phyloP scores from a whole-genome alignment of 768 basidiomycete genomes.

The Mycena filopes region DNA sequence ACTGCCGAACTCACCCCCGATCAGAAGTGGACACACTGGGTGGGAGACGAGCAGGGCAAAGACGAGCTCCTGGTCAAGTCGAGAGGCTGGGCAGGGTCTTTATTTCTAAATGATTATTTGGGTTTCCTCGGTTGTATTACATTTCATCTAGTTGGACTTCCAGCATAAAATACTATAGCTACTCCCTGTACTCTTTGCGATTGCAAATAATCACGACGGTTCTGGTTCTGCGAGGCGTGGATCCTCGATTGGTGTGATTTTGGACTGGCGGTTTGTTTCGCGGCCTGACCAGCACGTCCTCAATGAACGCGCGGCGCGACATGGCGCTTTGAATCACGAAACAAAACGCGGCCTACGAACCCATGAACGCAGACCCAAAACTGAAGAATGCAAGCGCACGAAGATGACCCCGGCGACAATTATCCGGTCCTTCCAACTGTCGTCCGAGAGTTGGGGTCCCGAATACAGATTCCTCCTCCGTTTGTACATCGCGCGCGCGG shows the following conservation, averaged over 20 bases:
- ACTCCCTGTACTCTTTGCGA: background rate
- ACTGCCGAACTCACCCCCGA: slow-evolving; percentile 12
- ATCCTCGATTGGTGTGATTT: slow-evolving; percentile 3
- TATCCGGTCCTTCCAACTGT: slow-evolving; percentile 73
- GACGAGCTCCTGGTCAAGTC: slow-evolving; percentile 54
- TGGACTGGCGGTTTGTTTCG: background rate
- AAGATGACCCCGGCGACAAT: slow-evolving; percentile 65
- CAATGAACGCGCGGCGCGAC: slow-evolving; percentile 18
- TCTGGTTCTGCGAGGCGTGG: slow-evolving; percentile 25
- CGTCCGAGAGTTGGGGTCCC: slow-evolving; percentile 57
- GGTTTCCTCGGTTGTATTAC: slow-evolving; percentile 13
- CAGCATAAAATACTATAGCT: slow-evolving; percentile 20
- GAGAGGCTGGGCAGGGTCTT: slow-evolving; percentile 59
- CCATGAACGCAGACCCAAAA: background rate
- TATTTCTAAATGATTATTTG: slow-evolving; percentile 48
- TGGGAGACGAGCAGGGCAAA: slow-evolving; percentile 49
- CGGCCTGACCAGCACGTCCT: slow-evolving; percentile 3
- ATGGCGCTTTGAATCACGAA: slow-evolving; percentile 25
- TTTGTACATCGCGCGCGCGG: slow-evolving; percentile 55
- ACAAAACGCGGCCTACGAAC: slow-evolving; percentile 21
- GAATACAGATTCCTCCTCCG: slow-evolving; percentile 58
- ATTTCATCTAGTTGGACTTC: slow-evolving; percentile 11
- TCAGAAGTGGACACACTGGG: slow-evolving; percentile 54
- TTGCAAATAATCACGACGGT: slow-evolving; percentile 21
- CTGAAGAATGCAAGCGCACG: slow-evolving; percentile 48